Evolutionary conservation across 768 basidiomycete species (phyloP).

Genomic region (Termitomyces sp.): DNA sequence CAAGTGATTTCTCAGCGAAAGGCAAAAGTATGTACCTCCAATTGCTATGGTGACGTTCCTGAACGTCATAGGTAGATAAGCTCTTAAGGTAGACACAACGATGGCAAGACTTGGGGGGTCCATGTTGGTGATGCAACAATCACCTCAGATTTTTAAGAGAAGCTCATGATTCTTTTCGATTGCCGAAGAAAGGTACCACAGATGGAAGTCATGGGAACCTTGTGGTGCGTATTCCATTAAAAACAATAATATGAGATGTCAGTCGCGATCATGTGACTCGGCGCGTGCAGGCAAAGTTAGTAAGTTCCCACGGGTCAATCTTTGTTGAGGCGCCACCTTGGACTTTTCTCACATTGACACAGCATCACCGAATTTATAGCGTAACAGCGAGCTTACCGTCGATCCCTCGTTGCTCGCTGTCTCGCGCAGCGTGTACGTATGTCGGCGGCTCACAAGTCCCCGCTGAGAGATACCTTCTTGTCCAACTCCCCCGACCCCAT

Average conservation of each 20-base stretch:
- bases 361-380: constrained; percentile 10
- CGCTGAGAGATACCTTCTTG: constrained; percentile 53
- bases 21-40: neutral
- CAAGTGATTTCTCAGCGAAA: neutral
- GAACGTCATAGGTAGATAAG: neutral
- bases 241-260: neutral
- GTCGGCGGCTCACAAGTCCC: constrained; percentile 36
- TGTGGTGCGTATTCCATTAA: neutral
- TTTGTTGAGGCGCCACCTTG: constrained; percentile 30
- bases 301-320: constrained; percentile 31
- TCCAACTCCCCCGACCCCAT: constrained; percentile 60
- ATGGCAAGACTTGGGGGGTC: neutral
- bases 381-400: constrained; percentile 9
- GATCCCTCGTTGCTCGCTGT: constrained; percentile 2
- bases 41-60: neutral
- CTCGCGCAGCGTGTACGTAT: constrained; percentile 14
- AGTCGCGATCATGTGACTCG: constrained; percentile 34
- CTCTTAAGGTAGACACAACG: neutral
- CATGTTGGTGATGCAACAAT: neutral
- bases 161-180: neutral
- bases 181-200: neutral
- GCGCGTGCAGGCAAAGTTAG: constrained; percentile 20
- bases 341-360: constrained; percentile 9
- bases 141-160: neutral
- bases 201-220: neutral